phyloP scores from a whole-genome alignment of 768 basidiomycete genomes.

The Tulasnella sp. region DNA sequence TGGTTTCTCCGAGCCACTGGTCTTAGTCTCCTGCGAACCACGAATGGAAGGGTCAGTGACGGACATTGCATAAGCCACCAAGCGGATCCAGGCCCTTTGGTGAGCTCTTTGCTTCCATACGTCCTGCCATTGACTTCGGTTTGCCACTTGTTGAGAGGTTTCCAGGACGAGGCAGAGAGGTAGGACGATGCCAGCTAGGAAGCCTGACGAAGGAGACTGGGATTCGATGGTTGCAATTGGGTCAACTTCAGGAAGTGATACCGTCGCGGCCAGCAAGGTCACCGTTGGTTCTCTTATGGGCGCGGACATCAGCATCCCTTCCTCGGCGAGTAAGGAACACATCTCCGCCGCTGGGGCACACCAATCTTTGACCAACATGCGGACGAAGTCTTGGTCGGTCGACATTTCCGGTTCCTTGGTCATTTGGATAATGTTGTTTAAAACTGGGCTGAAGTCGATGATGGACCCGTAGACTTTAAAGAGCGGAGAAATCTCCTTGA shows the following conservation, averaged over 20 bases:
- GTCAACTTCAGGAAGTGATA: constrained; percentile 52
- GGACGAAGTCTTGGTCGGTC: constrained; percentile 27
- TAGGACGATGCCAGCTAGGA: constrained; percentile 60
- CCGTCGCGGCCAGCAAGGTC: constrained; percentile 39
- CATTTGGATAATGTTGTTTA: constrained; percentile 51
- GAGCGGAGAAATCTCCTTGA: constrained; percentile 56
- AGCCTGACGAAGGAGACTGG: constrained; percentile 53
- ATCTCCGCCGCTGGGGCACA: constrained; percentile 45
- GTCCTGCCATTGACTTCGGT: constrained; percentile 46
- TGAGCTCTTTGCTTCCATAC: constrained; percentile 48
- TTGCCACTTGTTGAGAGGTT: constrained; percentile 47
- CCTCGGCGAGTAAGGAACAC: constrained; percentile 47
- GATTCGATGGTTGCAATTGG: constrained; percentile 56
- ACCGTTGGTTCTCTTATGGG: constrained; percentile 40
- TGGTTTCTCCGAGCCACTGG: neutral
- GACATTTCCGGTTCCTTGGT: constrained; percentile 54
- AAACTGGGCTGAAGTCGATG: constrained; percentile 58
- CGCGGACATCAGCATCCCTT: constrained; percentile 43
- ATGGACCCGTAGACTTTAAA: constrained; percentile 48
- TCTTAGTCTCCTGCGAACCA: neutral
- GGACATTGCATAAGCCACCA: constrained; percentile 57
- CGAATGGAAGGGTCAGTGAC: constrained; percentile 30
- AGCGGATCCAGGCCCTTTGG: constrained; percentile 56
- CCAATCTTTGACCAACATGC: constrained; percentile 39
- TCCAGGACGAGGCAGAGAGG: constrained; percentile 57